Evolutionary conservation across 2,329 filamentous ascomycete species (phyloP), one percentile per base, ranked within the genome.

Genomic region (Ceratocystis colombiana): DNA sequence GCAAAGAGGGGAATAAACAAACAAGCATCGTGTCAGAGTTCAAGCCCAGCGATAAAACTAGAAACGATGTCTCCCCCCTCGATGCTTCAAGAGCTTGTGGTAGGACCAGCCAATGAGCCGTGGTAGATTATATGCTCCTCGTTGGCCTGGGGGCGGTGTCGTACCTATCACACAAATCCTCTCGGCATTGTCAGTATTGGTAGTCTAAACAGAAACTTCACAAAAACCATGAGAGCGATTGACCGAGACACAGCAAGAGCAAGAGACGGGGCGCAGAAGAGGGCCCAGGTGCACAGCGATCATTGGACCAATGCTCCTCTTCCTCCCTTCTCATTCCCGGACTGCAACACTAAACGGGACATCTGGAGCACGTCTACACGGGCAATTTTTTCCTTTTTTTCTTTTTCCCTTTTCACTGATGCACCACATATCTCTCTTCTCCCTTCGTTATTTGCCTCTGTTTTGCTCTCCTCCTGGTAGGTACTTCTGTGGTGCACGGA

Each of bases 401-500:
- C 8, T 37, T 30, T 30, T 30, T 1, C 10, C 2, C 12, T 37
- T 41, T 41, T 41, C 10, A 41, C 37, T 15, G 37, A 41, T 41
- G 10, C 12, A 41, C 37, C 37, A 5, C 37, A 41, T 4, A 3
- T 41, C 12, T 59, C 12, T 37, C 15, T 20, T 15, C 28, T n/a
- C 55, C 10, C 25, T 37, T 28, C 4, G 10, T 15, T 53, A n/a
- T 59, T 59, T 59, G 55, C 55, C 55, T 30, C 55, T 59, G 55
- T n/a, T 37, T 5, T 59, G 55, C 55, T 37, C 55, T 59, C 55
- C 5, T 59, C 28, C 22, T 30, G 55, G 55, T 59, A 59, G 55
- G 55, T 33, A 59, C 55, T 59, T 59, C 55, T 59, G 55, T 37
- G 22, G 55, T 59, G 55, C 55, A 59, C 55, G n/a, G 53, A n/a